These are phyloP conservation scores for Ramaria sp. DNA, from an alignment of 768 basidiomycete species.

Conservation along the genomic window DNA sequence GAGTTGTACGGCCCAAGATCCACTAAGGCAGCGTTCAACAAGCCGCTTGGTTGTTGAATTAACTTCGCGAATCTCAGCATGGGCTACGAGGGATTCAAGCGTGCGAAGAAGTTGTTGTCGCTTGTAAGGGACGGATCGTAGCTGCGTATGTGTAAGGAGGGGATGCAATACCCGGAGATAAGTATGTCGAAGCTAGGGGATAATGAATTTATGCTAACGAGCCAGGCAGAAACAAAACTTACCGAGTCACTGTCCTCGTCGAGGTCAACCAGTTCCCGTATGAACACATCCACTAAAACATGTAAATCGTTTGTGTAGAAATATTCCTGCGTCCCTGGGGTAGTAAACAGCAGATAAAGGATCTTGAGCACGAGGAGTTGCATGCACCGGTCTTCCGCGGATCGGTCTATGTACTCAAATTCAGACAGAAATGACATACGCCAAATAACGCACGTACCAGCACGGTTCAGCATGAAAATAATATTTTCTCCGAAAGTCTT, in stretches of 20 bases:
- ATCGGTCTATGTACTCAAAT: conserved; percentile 42
- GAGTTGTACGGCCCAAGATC: conserved; percentile 76
- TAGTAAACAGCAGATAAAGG: conserved; percentile 90
- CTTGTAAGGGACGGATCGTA: conserved; percentile 80
- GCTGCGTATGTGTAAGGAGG: conserved; percentile 87
- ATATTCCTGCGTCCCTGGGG: conserved; percentile 84
- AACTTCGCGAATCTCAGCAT: conserved; percentile 71
- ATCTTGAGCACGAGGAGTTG: conserved; percentile 90
- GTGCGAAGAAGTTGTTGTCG: conserved; percentile 78
- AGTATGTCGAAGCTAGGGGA: conserved; percentile 74
- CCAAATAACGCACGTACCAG: conserved; percentile 45
- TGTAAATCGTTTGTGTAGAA: conserved; percentile 97
- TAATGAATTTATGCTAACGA: conserved; percentile 1
- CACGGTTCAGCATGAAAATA: conserved; percentile 97
- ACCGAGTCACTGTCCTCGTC: conserved; percentile 93
- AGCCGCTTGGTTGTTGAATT: conserved; percentile 82
- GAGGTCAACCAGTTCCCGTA: conserved; percentile 86
- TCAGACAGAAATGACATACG: conserved; percentile 6
- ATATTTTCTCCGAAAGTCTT: conserved; percentile 97
- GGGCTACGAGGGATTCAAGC: conserved; percentile 66
- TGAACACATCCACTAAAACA: conserved; percentile 93
- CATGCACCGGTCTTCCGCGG: conserved; percentile 88
- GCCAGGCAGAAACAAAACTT: conserved; percentile 20
- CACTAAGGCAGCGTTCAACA: conserved; percentile 81
- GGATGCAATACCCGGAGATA: conserved; percentile 96